These are phyloP conservation scores for Chytriomyces confervae DNA, from an alignment of 192 early-diverging fungal genomes.

Conservation along the genomic window DNA sequence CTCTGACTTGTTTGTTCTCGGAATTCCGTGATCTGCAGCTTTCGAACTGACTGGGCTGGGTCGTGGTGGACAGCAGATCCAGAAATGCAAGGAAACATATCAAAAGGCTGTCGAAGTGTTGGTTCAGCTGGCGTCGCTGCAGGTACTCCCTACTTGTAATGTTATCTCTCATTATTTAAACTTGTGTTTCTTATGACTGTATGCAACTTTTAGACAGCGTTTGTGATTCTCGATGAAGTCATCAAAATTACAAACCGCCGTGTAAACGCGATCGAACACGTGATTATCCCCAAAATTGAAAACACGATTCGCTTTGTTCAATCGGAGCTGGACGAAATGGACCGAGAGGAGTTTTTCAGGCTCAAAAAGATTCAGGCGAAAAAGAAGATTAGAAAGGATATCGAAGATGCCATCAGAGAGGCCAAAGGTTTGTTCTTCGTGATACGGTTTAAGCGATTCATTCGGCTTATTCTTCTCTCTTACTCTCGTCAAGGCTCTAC, in stretches of 20 bases:
- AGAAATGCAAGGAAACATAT: slow-evolving; percentile 94
- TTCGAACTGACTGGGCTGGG: slow-evolving; percentile 99
- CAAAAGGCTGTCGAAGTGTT: slow-evolving; percentile 92
- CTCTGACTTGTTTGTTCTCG: neutral
- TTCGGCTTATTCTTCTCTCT: slow-evolving; percentile 9
- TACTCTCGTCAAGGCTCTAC: neutral
- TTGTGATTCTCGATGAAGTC: slow-evolving; percentile 98
- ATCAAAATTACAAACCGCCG: slow-evolving; percentile 99
- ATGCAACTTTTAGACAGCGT: slow-evolving; percentile 75
- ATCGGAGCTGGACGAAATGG: slow-evolving; percentile 97
- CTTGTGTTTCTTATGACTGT: slow-evolving; percentile 1
- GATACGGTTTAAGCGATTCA: neutral
- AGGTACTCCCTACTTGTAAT: slow-evolving; percentile 57
- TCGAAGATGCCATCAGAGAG: slow-evolving; percentile 61
- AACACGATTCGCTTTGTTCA: slow-evolving; percentile 98
- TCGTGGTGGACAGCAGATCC: slow-evolving; percentile 96
- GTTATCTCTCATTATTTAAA: neutral
- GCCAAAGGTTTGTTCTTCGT: slow-evolving; percentile 25
- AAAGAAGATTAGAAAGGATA: slow-evolving; percentile 87
- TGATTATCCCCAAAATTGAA: slow-evolving; percentile 97
- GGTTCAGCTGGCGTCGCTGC: slow-evolving; percentile 96
- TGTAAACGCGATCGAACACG: slow-evolving; percentile 99
- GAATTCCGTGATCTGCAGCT: slow-evolving; percentile 41
- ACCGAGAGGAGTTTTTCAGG: slow-evolving; percentile 98
- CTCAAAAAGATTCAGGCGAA: slow-evolving; percentile 98